Evolutionary conservation across 345 rosid genomes (phyloP), one percentile per base, ranked within the genome.

Genomic region (Raphanus raphanistrum): DNA sequence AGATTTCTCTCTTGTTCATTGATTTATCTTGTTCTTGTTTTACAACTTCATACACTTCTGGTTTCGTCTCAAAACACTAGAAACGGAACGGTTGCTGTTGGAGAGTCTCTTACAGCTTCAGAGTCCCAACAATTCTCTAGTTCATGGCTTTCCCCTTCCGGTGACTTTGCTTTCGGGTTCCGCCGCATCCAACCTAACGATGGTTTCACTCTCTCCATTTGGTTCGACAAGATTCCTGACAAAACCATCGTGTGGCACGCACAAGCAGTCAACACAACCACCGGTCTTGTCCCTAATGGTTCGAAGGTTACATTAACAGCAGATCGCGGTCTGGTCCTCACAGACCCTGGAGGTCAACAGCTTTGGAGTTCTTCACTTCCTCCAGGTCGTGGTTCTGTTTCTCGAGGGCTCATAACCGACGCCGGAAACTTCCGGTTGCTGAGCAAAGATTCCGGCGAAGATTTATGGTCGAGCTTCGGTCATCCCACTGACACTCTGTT

Each of bases 401-500:
- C 25, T 16, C 10, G 11, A 16, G 59, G 59, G 3, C 59, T 8
- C 59, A 52, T 52, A 16, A 52, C 3, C 2, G 59, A 52, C 26
- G 59, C 59, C 13, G 48, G 48, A 50, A n/a, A 50, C 55, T 50
- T 50, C 21, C 8, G 55, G 2, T n/a, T 50, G 3, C 13, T 50
- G 7, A 50, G 55, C 55, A 6, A 45, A 50, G 21, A 50, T n/a
- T 50, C 57, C 57, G n/a, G 31, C 6, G 6, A 3, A 4, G 0
- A 9, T 36, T 16, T 88, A 48, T 86, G 96, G 91, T 75, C 80
- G 72, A 83, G 84, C 66, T 90, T 87, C 71, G 78, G 43, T 63
- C 2, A 79, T 12, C 91, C 92, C 5, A 84, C 92, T 0, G 89
- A 90, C 29, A 85, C 90, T 2, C 26, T 90, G 5, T 28, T 88